These are phyloP conservation scores for Aristolochia fimbriata DNA, from an alignment of 164 flowering plant species.

Conservation along the genomic window DNA sequence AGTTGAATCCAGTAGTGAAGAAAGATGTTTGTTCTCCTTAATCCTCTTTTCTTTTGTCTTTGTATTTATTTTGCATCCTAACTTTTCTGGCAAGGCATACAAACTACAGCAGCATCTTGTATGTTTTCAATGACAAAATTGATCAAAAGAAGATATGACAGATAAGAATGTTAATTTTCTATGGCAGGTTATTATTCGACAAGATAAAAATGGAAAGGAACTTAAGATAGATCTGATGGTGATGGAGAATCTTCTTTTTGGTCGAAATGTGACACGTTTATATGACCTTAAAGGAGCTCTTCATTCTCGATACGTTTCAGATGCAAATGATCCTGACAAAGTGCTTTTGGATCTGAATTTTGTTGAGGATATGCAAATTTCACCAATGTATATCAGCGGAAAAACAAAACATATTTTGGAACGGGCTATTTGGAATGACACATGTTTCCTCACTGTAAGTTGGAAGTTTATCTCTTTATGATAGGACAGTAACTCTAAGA, in stretches of 20 bases:
- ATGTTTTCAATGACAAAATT: no score
- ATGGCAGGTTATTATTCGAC: conserved; percentile 55
- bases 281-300: conserved; percentile 96
- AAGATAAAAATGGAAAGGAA: conserved; percentile 61
- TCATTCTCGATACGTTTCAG: conserved; percentile 51
- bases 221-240: conserved; percentile 69
- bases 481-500: no score
- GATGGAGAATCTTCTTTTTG: conserved; percentile 84
- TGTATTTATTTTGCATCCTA: no score
- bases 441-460: conserved; percentile 85
- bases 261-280: conserved; percentile 47
- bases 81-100: no score
- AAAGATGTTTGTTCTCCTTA: no score
- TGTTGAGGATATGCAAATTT: conserved; percentile 65
- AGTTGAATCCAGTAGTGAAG: no score
- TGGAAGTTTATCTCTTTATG: neutral
- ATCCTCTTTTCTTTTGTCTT: no score
- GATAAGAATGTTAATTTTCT: neutral
- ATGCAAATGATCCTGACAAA: conserved; percentile 43
- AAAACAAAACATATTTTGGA: conserved; percentile 53
- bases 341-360: conserved; percentile 91
- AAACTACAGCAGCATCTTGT: no score
- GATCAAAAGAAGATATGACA: no score
- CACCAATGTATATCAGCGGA: conserved; percentile 64
- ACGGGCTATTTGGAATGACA: conserved; percentile 93